Base-by-base conservation (phyloP, 495 filamentous ascomycete genomes). In the Lophiostoma macrostomum region DNA sequence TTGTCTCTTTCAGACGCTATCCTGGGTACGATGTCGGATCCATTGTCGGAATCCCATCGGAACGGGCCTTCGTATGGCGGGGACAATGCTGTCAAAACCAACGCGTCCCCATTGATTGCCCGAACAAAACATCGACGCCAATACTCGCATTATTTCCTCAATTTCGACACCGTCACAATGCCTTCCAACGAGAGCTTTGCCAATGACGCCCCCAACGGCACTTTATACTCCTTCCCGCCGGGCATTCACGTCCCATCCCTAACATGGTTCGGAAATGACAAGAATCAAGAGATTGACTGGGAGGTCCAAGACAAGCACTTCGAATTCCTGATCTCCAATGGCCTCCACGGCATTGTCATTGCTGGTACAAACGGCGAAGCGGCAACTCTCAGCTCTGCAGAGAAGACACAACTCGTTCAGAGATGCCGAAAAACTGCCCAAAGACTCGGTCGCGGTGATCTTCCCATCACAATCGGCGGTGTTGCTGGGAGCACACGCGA, bases 341-440 rank as follows among this genome's bases (percentile, higher is more conserved):
- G 88, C 42, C 79, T 94, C 31, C 78, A 83, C 25, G 90, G 89
- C 36, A 73, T 95, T 30, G 81, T 86, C 34, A 88, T 86, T n/a
- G 88, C 91, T 66, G 90, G 90, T 22, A 90, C 86, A 65, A 95
- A 93, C 64, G 90, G 90, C 63, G 90, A 68, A 58, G 64, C 64
- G 5, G 64, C 60, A 6, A 63, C 66, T 14, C 41, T 68, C 4
- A 43, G 44, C 11, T 65, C 63, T 24, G 22, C 37, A 0, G 69
- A 71, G 53, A 57, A 69, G 34, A 48, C 54, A 6, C 42, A 43
- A 48, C 79, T 93, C 50, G 91, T 87, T 16, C 71, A 77, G 41
- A 76, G 80, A n/a, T 91, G 88, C 0, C 84, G 87, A 18, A 80
- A 80, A 40, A 81, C 86, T 35, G 76, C 91, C 27, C 78, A 87